A percentile compares a stretch with the other conserved stretches of the same genome.
phyloP scores from a whole-genome alignment of 2,329 filamentous ascomycete genomes.

The Helotiales sp. region DNA sequence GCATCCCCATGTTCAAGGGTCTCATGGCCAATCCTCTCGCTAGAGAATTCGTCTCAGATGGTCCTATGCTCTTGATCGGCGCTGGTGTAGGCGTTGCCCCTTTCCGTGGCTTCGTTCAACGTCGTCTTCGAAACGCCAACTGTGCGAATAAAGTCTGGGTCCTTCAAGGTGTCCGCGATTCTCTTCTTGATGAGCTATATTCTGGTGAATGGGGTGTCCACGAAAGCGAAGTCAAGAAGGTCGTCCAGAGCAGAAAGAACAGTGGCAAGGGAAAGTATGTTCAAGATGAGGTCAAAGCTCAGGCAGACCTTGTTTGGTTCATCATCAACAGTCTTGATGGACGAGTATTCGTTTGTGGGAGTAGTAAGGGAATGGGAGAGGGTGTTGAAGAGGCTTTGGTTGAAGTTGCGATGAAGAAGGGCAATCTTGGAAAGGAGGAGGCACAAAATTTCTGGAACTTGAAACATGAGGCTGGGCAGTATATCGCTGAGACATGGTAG shows the following conservation, averaged over 20 bases:
- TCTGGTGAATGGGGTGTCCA: slow-evolving; percentile 94
- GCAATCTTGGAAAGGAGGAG: slow-evolving; percentile 78
- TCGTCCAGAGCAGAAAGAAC: slow-evolving; percentile 73
- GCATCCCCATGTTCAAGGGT: slow-evolving; percentile 96
- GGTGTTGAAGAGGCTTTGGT: slow-evolving; percentile 86
- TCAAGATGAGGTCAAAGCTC: slow-evolving; percentile 88
- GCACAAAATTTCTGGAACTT: slow-evolving; percentile 85
- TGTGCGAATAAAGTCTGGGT: slow-evolving; percentile 99
- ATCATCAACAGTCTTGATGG: slow-evolving; percentile 96
- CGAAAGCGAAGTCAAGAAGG: slow-evolving; percentile 81
- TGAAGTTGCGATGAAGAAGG: slow-evolving; percentile 90
- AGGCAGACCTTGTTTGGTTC: slow-evolving; percentile 97
- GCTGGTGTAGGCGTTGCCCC: slow-evolving; percentile 96
- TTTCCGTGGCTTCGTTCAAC: slow-evolving; percentile 96
- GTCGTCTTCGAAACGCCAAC: slow-evolving; percentile 88
- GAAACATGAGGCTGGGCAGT: slow-evolving; percentile 92
- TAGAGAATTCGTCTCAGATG: slow-evolving; percentile 86
- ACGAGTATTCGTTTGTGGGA: slow-evolving; percentile 93
- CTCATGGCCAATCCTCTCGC: slow-evolving; percentile 97
- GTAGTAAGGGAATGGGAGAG: slow-evolving; percentile 95
- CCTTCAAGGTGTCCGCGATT: slow-evolving; percentile 90
- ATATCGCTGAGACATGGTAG: slow-evolving; percentile 82
- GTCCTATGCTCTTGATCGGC: slow-evolving; percentile 95
- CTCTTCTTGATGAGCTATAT: slow-evolving; percentile 92
- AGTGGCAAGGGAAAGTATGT: slow-evolving; percentile 75